Percentiles rank a stretch among this genome's conserved stretches.
Conservation (phyloP, 495 filamentous ascomycete species). For the Cairneyella variabilis region DNA sequence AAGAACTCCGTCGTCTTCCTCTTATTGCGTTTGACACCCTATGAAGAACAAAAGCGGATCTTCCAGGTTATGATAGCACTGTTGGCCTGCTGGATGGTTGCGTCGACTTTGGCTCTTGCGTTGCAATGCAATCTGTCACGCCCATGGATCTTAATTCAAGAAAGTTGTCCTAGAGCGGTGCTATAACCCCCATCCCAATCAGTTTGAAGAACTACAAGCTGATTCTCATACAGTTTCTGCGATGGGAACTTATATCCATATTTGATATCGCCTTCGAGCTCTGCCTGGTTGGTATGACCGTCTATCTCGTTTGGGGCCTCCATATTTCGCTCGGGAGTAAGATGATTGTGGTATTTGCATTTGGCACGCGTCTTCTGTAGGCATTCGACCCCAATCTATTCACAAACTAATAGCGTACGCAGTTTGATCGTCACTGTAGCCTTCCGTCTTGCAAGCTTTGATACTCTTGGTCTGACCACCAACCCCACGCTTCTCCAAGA, state of each 20-base stretch:
- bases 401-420: background rate
- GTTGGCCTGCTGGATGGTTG: background rate
- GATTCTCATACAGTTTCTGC: conserved; percentile 1
- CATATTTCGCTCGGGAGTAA: background rate
- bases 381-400: background rate
- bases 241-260: background rate
- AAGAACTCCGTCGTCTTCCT: background rate
- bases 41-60: background rate
- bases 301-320: conserved; percentile 1
- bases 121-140: background rate
- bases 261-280: conserved; percentile 1
- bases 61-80: background rate
- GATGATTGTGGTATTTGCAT: background rate
- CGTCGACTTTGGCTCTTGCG: background rate
- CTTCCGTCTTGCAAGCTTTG: background rate
- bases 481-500: background rate
- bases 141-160: background rate
- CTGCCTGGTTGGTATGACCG: conserved; percentile 1
- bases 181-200: background rate
- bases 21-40: background rate
- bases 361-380: conserved; percentile 3
- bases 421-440: background rate
- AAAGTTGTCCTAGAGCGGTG: background rate
- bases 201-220: background rate
- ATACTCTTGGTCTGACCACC: background rate